A percentile compares a stretch with the other conserved stretches of the same genome.
Conservation (phyloP, 1,284 basidiomycete genomes). For the Fomitopsis betulina region DNA sequence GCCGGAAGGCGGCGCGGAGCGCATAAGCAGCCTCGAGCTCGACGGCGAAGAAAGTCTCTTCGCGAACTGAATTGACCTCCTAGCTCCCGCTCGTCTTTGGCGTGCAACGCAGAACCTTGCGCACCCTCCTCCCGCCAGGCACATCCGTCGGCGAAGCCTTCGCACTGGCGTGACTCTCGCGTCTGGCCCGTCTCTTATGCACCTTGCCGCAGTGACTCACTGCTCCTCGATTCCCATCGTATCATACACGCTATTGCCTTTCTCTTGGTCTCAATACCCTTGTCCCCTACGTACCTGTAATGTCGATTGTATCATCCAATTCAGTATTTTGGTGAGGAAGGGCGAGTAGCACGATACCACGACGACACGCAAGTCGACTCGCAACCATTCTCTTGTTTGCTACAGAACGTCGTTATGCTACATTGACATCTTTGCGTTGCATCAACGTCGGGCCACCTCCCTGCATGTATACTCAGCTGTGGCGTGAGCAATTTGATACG, state of each 20-base stretch:
- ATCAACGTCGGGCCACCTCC: neutral
- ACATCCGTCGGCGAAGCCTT: neutral
- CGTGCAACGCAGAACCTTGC: too few species aligned
- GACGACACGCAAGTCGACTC: too few species aligned
- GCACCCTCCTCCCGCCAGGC: too few species aligned
- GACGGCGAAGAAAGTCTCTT: neutral
- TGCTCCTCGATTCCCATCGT: neutral
- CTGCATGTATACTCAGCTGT: neutral
- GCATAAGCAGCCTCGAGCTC: slow-evolving; percentile 1
- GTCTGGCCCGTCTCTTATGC: neutral
- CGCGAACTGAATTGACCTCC: neutral
- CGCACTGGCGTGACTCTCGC: too few species aligned
- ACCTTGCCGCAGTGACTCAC: too few species aligned
- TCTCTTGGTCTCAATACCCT: neutral
- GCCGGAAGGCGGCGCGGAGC: neutral
- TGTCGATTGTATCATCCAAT: neutral
- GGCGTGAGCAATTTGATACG: neutral
- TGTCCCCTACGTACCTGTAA: neutral
- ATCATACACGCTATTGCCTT: neutral
- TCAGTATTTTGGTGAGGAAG: neutral
- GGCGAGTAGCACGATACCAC: neutral
- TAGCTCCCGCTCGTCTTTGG: too few species aligned
- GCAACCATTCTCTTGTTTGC: neutral
- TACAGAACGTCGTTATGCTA: neutral
- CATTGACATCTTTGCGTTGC: neutral